Percentiles rank a stretch among this genome's conserved stretches.
Conservation (phyloP, 2,329 filamentous ascomycete genomes). For the Phyllosticta ampelicida region DNA sequence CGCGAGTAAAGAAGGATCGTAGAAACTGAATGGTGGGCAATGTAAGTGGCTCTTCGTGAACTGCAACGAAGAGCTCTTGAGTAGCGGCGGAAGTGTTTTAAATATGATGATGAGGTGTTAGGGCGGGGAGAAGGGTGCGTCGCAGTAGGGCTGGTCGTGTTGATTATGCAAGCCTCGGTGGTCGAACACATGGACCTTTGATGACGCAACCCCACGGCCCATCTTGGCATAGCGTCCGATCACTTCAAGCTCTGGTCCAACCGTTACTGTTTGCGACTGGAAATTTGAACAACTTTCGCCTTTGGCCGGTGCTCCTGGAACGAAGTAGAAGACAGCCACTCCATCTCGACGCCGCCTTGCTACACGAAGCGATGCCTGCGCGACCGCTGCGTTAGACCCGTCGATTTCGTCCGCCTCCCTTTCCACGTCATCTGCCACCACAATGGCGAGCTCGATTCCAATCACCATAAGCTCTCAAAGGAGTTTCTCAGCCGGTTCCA, state of each 20-base stretch:
- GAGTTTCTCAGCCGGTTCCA: slow-evolving; percentile 61
- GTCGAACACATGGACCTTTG: neutral
- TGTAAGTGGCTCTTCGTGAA: slow-evolving; percentile 38
- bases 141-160: neutral
- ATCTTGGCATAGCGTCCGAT: neutral
- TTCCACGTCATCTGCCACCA: neutral
- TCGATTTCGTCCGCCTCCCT: neutral
- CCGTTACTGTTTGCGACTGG: neutral
- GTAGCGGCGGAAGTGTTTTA: slow-evolving; percentile 58
- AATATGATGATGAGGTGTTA: slow-evolving; percentile 40
- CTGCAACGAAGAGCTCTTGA: slow-evolving; percentile 72
- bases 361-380: neutral
- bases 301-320: neutral
- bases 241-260: neutral
- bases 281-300: neutral
- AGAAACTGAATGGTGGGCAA: slow-evolving; percentile 53
- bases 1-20: slow-evolving; percentile 57
- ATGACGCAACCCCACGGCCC: neutral
- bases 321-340: neutral
- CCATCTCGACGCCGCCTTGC: neutral
- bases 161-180: neutral
- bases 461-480: slow-evolving; percentile 23
- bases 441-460: slow-evolving; percentile 17
- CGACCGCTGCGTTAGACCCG: neutral
- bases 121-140: neutral